Percentiles rank a stretch among this genome's conserved stretches.
Evolutionary conservation across 768 basidiomycete species (phyloP).

Genomic region (Agrocybe pediades): DNA sequence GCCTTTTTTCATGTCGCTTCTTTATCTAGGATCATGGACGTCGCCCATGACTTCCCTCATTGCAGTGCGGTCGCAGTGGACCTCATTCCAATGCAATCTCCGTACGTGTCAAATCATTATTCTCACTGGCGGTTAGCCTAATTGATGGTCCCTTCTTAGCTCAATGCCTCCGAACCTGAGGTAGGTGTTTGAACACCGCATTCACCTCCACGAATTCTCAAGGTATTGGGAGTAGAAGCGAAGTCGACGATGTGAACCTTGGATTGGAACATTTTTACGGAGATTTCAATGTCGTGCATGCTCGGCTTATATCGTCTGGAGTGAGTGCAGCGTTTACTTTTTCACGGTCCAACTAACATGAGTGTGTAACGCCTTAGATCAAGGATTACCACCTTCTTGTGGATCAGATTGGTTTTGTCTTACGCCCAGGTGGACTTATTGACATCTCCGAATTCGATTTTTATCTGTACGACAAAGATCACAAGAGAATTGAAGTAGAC

Average conservation of each 20-base stretch:
- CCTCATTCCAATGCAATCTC: constrained; percentile 75
- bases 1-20: too few species aligned
- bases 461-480: constrained; percentile 54
- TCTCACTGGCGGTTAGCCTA: constrained; percentile 1
- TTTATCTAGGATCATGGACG: constrained; percentile 67
- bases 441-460: constrained; percentile 74
- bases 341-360: constrained; percentile 19
- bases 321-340: constrained; percentile 41
- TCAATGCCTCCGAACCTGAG: constrained; percentile 74
- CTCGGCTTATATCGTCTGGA: constrained; percentile 70
- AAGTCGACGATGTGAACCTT: constrained; percentile 84
- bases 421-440: constrained; percentile 72
- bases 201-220: constrained; percentile 8
- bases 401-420: constrained; percentile 64
- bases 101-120: constrained; percentile 49
- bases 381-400: constrained; percentile 65
- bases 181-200: constrained; percentile 30
- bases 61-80: constrained; percentile 74
- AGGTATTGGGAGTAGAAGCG: constrained; percentile 51
- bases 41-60: constrained; percentile 72
- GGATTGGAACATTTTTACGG: constrained; percentile 83
- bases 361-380: constrained; percentile 53
- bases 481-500: constrained; percentile 42
- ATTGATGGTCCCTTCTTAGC: constrained; percentile 15
- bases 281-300: constrained; percentile 76